Evolutionary conservation across 257 asterid species (phyloP), one percentile per base, ranked within the genome.

Genomic region (Parsonsia alboflavescens): DNA sequence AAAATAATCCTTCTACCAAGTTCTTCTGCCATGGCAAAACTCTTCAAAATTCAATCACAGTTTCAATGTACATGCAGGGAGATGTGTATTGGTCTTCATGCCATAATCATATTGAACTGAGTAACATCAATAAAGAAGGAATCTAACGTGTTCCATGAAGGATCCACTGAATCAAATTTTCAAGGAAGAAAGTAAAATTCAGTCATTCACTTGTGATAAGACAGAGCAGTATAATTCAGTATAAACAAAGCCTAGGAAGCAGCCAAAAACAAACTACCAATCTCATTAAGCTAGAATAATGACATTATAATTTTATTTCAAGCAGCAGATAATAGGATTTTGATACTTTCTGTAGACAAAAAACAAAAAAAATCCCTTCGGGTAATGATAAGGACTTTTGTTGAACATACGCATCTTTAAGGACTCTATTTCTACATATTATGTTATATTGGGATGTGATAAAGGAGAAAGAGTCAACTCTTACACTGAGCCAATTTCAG

Each of bases 1-100:
- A 24, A 48, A 73, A 74, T 11, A 24, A 49, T 64, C 64, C 70
- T 62, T 17, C 13, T 30, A 63, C 71, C 22, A 33, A 63, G 62
- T 49, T 73, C 7, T 61, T 48, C 64, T 12, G 59, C 9, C 30
- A 69, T 63, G 19, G 9, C 44, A 42, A 33, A n/a, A 50, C 52
- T 33, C 39, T 33, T 33, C 39, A 33, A 33, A 26, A 44, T 11
- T 71, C 66, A 54, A 22, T 12, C 62, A 33, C 4, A 30, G 15
- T 19, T n/a, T 3, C 65, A n/a, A n/a, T 52, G 13, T 2, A 28
- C 13, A 39, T 71, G 13, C 75, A 54, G 41, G 21, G 33, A 19
- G 21, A 39, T 0, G 24, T 22, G 15, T n/a, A 46, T n/a, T 10
- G 67, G 17, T 46, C 48, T 6, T 3, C 77, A 57, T 62, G 44